These are phyloP conservation scores for Phytopythium aichiense DNA, from an alignment of 352 stramenopile species.

Conservation along the genomic window DNA sequence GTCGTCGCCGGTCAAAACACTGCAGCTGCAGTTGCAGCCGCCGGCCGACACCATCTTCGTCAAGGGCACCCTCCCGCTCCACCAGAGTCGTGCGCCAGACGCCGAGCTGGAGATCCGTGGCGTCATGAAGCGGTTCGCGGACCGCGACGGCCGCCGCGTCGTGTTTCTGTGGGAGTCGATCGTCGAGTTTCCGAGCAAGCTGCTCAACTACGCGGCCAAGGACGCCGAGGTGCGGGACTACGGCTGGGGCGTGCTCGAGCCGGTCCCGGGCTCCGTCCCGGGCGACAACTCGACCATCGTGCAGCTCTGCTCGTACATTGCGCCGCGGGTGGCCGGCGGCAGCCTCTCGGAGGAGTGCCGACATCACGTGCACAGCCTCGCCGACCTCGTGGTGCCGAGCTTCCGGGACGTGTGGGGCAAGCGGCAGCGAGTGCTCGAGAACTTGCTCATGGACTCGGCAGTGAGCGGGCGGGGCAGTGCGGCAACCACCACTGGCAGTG, in stretches of 20 bases:
- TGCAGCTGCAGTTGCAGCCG: constrained; percentile 9
- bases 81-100: constrained; percentile 28
- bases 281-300: constrained; percentile 41
- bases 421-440: constrained; percentile 43
- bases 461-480: constrained; percentile 7
- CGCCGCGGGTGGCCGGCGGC: constrained; percentile 25
- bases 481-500: not conserved
- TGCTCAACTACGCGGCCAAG: constrained; percentile 21
- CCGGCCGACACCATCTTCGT: constrained; percentile 31
- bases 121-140: constrained; percentile 38
- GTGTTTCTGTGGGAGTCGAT: constrained; percentile 54
- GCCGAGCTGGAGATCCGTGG: constrained; percentile 28
- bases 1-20: constrained; percentile 22
- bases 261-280: constrained; percentile 15
- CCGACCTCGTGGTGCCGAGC: constrained; percentile 35
- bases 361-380: constrained; percentile 41
- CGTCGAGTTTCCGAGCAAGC: constrained; percentile 25
- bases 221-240: constrained; percentile 42
- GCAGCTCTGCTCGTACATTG: constrained; percentile 53
- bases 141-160: constrained; percentile 26
- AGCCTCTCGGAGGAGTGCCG: constrained; percentile 26
- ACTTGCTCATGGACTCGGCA: constrained; percentile 42
- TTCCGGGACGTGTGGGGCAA: constrained; percentile 44
- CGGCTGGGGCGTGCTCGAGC: constrained; percentile 43
- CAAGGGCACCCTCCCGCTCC: constrained; percentile 33